Base-by-base conservation (phyloP, 1,139 yeast species). In the Taiozyma sp. region DNA sequence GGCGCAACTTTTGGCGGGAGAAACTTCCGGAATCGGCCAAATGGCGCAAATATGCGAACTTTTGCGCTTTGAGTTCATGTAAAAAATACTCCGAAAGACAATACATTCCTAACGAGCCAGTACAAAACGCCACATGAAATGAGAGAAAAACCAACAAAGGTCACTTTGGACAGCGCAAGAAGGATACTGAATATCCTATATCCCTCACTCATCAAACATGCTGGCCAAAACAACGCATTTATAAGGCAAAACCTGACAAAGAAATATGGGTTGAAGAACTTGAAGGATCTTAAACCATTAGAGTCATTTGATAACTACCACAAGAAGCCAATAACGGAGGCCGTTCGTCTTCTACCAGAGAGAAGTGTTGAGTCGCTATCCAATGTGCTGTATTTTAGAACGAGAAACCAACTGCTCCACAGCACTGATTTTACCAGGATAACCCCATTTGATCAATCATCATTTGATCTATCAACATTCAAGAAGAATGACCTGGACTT, bases 331-430 rank as follows among this genome's bases (percentile, higher is more conserved):
- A 23, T 44, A 39, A 28, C 9, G 13, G 36, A 44, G 8, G 49
- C 51, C 8, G 27, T 14, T 16, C 16, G 19, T 4, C 41, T 45
- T 10, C 29, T 54, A 13, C 57, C 56, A 1, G 22, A 23, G 2
- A 47, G 48, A 4, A 44, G 47, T 32, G 40, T 47, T 8, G n/a
- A 40, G 7, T 19, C 42, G 4, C 28, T 46, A 9, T 60, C 67
- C 24, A 57, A 61, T 49, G 51, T 79, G 3, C 65, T 80, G 39
- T 58, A 62, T 47, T 71, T 76, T 51, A 58, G 58, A 10, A 70
- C 78, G 48, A 66, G 66, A 19, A 71, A 71, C 55, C 71, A 76
- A n/a, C 66, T 66, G 41, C 59, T 78, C 1, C 62, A 68, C 8
- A 61, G 62, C 8, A 54, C 68, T 2, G 84, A 80, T 56, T 74